These are phyloP conservation scores for Lipomyces japonicus DNA, from an alignment of 805 yeast species.

Conservation along the genomic window DNA sequence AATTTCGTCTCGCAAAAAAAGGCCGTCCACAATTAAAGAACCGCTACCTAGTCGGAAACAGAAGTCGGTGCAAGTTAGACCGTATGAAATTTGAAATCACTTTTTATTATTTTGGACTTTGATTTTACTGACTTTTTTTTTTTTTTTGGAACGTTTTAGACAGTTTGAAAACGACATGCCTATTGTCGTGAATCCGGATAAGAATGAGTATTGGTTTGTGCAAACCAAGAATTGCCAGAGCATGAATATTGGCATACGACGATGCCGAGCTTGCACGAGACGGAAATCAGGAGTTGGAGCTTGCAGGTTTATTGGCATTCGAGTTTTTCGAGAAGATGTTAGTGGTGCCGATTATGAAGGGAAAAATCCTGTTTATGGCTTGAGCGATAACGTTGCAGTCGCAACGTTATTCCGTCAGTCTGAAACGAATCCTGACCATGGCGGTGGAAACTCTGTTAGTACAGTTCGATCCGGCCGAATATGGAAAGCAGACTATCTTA, in stretches of 20 bases:
- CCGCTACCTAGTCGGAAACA: too few relatives aligned
- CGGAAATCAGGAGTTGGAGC: conserved; percentile 28
- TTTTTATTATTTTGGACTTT: not conserved
- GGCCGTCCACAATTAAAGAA: too few relatives aligned
- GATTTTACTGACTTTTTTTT: too few relatives aligned
- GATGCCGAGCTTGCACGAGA: conserved; percentile 26
- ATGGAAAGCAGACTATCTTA: conserved; percentile 1
- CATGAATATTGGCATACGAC: conserved; percentile 17
- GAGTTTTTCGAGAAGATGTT: conserved; percentile 22
- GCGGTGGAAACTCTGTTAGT: too few relatives aligned
- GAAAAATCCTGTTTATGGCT: conserved; percentile 20
- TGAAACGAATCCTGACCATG: not conserved
- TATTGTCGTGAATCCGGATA: conserved; percentile 16
- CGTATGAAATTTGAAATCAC: not conserved
- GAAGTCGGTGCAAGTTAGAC: not conserved
- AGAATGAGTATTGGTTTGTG: conserved; percentile 9
- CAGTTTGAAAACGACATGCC: conserved; percentile 22
- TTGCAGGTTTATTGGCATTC: conserved; percentile 26
- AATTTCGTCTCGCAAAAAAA: too few relatives aligned
- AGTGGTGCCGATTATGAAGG: conserved; percentile 10
- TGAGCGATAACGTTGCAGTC: not conserved
- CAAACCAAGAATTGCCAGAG: conserved; percentile 24
- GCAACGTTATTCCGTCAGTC: conserved; percentile 9
- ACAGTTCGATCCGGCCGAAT: too few relatives aligned
- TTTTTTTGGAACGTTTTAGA: not conserved